Evolutionary conservation across 2,329 filamentous ascomycete species (phyloP), one percentile per base, ranked within the genome.

Genomic region (Colletotrichum cordylinicola): DNA sequence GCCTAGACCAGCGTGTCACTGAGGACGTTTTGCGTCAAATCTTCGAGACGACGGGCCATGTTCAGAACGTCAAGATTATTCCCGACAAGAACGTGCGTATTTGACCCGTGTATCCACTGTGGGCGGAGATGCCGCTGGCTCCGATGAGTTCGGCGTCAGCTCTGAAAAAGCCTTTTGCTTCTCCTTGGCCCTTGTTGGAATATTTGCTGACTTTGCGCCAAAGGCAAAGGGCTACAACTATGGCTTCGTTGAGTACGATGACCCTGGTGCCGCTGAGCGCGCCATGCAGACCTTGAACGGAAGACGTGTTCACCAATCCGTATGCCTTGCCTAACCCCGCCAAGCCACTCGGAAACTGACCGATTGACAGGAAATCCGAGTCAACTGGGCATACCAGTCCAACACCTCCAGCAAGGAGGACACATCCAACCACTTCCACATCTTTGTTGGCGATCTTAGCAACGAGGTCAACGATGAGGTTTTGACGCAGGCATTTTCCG

Each of bases 321-420:
- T 98, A 93, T 85, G 93, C 85, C n/a, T 31, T 31, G 39, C 61
- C 65, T 52, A 27, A 21, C 29, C 35, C 48, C 61, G 21, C 52
- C 31, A 43, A 24, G 16, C 58, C 24, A 75, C 8, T 9, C 75
- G 75, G 77, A 78, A 78, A 73, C 82, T 85, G 70, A 85, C 79
- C 68, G 12, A 48, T 24, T 64, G 69, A 74, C 83, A 98, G 95
- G 97, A 99, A 90, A 99, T 99, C 78, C 95, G 96, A 72, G 97
- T 99, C 82, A 99, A 99, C 89, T 99, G 97, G 97, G 97, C 97
- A 27, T 99, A 99, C 82, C 97, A 99, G 88, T 97, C 96, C 79
- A 99, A 98, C 89, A 96, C 92, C 74, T 90, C 92, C 33, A 97
- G 92, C 89, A 99, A 98, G 87, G 97, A 99, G 86, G 97, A 99